Conservation (phyloP, 1,284 basidiomycete genomes). For the Leccinum fuscescens region DNA sequence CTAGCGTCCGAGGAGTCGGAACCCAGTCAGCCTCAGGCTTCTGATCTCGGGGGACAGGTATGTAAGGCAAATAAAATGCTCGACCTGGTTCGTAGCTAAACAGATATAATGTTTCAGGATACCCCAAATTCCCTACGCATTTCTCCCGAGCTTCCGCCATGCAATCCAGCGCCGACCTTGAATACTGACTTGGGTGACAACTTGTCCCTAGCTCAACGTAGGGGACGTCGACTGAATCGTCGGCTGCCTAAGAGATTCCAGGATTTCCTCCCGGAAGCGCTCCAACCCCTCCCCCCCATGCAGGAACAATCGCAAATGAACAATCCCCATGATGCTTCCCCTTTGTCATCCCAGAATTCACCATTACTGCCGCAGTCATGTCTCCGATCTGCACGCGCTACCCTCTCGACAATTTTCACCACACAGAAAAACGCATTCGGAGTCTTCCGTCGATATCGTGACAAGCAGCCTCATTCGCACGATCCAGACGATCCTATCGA, state of each 20-base stretch:
- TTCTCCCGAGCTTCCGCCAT: not conserved
- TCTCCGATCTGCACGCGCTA: too few species aligned
- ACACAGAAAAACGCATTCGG: not conserved
- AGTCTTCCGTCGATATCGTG: not conserved
- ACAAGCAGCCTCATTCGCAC: not conserved
- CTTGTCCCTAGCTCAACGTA: not conserved
- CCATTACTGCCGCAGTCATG: too few species aligned
- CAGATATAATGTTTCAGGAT: not conserved
- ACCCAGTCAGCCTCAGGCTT: not conserved
- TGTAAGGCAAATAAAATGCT: not conserved
- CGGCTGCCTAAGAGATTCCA: not conserved
- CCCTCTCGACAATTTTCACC: not conserved
- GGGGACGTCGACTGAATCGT: not conserved
- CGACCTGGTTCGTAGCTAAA: not conserved
- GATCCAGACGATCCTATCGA: not conserved
- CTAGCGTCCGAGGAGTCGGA: too few species aligned
- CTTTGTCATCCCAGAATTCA: not conserved
- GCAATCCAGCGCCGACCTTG: not conserved
- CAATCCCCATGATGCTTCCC: not conserved
- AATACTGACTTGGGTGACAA: not conserved
- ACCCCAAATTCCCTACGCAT: not conserved
- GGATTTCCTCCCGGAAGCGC: not conserved
- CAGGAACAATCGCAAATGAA: not conserved
- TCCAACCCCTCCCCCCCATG: not conserved
- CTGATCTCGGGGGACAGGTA: not conserved